Conservation (phyloP, 202 grass and related monocot species). For the Schoenoplectus triqueter region DNA sequence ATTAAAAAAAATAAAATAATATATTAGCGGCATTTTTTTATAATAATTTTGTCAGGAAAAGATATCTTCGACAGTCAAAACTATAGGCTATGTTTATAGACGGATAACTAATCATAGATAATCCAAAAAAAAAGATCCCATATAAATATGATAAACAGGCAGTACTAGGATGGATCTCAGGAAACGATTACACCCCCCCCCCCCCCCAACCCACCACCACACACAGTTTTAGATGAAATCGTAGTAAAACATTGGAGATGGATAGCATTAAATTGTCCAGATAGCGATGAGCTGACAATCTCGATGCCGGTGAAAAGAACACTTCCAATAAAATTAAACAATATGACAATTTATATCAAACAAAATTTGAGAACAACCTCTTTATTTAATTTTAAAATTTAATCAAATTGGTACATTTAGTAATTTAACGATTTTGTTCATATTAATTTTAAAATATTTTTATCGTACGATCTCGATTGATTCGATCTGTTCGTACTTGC, state of each 20-base stretch:
- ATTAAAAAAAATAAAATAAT: too few relatives aligned
- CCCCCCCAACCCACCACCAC: too few relatives aligned
- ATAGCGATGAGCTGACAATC: neutral
- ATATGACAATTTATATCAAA: neutral
- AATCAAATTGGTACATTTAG: too few relatives aligned
- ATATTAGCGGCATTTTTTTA: too few relatives aligned
- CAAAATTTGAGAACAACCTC: too few relatives aligned
- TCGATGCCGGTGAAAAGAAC: neutral
- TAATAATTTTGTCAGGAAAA: too few relatives aligned
- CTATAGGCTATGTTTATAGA: too few relatives aligned
- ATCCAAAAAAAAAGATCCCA: neutral
- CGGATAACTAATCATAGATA: too few relatives aligned
- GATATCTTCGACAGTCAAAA: too few relatives aligned
- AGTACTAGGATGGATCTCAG: neutral
- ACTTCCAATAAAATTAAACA: neutral
- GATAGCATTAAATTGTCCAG: neutral
- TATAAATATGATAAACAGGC: neutral
- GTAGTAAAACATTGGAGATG: neutral
- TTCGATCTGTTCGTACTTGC: neutral
- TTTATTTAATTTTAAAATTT: too few relatives aligned
- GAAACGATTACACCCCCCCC: neutral
- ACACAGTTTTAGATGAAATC: neutral
- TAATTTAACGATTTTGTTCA: too few relatives aligned
- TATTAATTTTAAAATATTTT: too few relatives aligned
- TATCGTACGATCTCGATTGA: neutral